Evolutionary conservation across 2,329 filamentous ascomycete species (phyloP).

Genomic region (Cordyceps militaris): DNA sequence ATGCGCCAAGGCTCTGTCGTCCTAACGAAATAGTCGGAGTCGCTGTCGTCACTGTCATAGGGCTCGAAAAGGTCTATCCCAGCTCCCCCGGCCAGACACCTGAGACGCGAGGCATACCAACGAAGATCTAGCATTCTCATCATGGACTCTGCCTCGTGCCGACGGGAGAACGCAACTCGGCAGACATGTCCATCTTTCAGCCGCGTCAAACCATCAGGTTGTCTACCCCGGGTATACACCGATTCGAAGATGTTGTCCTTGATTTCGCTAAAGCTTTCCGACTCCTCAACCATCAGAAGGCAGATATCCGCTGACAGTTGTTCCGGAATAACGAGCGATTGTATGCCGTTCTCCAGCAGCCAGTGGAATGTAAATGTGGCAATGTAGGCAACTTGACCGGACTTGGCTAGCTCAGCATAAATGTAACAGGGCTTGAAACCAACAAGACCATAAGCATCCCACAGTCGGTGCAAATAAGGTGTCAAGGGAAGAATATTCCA

Average conservation of each 20-base stretch:
- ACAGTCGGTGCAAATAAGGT: background rate
- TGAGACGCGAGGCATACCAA: background rate
- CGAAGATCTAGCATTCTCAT: background rate
- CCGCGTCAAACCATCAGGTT: background rate
- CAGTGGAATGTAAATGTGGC: background rate
- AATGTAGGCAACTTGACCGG: background rate
- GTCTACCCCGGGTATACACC: background rate
- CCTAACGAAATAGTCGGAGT: background rate
- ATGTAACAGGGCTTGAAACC: background rate
- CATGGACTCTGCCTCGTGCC: background rate
- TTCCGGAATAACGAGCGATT: background rate
- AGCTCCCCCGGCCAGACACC: background rate
- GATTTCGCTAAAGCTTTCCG: background rate
- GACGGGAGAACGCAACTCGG: fast-evolving
- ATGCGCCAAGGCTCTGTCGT: background rate
- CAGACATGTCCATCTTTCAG: background rate
- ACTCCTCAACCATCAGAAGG: background rate
- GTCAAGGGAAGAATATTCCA: background rate
- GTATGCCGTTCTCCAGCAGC: background rate
- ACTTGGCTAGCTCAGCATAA: background rate
- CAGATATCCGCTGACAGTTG: background rate
- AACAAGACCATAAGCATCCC: background rate
- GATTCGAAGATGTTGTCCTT: background rate
- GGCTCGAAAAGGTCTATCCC: background rate
- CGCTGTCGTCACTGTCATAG: background rate